Base-by-base conservation (phyloP, 768 basidiomycete species). In the Mycena kentingensis region DNA sequence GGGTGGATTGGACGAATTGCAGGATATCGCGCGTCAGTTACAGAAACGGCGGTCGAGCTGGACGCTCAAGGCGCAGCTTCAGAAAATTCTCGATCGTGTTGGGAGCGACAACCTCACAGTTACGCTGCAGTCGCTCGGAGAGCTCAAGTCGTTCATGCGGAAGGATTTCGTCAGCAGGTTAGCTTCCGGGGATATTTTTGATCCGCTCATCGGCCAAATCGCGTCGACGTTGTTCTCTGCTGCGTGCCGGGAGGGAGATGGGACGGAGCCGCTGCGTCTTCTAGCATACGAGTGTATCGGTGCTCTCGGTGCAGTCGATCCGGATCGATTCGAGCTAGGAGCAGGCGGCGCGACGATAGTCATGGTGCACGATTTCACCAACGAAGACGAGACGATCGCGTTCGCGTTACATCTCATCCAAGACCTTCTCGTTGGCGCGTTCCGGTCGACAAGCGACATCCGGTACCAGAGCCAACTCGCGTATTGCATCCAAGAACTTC, bases 391-490 rank as follows among this genome's bases (percentile, higher is more conserved):
- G 68, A 80, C 90, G 0, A 72, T 84, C 42, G 59, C 74, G 5
- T 98, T 99, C 64, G 93, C 87, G 1, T 69, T 93, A 22, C 89
- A 96, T 67, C 83, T 98, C 36, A 88, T 99, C 52, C 75, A 77
- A 44, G 84, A 94, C 51, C 78, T 95, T 3, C 82, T 99, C 2
- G 93, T 96, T 16, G 86, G 87, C 19, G 89, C 91, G 2, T 98
- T 93, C 70, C 85, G 90, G 2, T 90, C 94, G 3, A 94, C 96
- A 0, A 96, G 93, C 65, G 96, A 98, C 63, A 89, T 95, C 63
- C 84, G 82, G 57, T 93, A 96, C 60, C 97, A 98, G 67, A 87
- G 79, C 38, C 84, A 88, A 58, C 80, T 98, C 16, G 94, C 92
- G 0, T 97, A 83, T 66, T 87, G 87, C 11, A 93, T 99, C 32